These are phyloP conservation scores for Huntiella bhutanensis DNA, from an alignment of 2,329 filamentous ascomycete species.

Conservation along the genomic window DNA sequence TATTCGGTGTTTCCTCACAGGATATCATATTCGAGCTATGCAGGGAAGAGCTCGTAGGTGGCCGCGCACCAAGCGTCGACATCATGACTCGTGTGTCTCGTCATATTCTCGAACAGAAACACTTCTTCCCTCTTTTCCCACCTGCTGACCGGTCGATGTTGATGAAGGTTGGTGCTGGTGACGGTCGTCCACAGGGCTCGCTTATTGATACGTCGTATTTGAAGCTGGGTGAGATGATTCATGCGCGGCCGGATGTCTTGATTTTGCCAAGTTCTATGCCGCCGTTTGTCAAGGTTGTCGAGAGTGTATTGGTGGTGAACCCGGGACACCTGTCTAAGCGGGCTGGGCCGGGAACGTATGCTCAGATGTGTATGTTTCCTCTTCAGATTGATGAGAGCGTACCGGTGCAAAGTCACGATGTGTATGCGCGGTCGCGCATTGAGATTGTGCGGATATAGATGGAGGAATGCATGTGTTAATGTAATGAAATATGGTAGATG, in stretches of 20 bases:
- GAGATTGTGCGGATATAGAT: slow-evolving; percentile 62
- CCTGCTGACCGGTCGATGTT: slow-evolving; percentile 49
- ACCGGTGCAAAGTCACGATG: slow-evolving; percentile 47
- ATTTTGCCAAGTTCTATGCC: slow-evolving; percentile 66
- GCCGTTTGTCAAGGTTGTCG: slow-evolving; percentile 79
- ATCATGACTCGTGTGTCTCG: slow-evolving; percentile 52
- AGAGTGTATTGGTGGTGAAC: slow-evolving; percentile 79
- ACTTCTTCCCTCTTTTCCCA: slow-evolving; percentile 81
- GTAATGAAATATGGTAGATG: background rate
- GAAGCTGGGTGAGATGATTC: slow-evolving; percentile 80
- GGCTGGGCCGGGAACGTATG: slow-evolving; percentile 68
- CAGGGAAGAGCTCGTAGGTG: slow-evolving; percentile 40
- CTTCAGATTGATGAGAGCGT: slow-evolving; percentile 35
- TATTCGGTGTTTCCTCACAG: slow-evolving; percentile 64
- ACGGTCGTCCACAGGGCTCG: slow-evolving; percentile 48
- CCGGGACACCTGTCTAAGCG: slow-evolving; percentile 75
- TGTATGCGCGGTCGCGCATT: slow-evolving; percentile 69
- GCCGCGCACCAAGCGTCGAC: slow-evolving; percentile 20
- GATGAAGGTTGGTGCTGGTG: slow-evolving; percentile 42
- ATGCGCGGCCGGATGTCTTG: slow-evolving; percentile 67
- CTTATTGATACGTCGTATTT: slow-evolving; percentile 69
- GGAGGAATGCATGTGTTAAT: no score
- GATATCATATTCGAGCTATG: slow-evolving; percentile 70
- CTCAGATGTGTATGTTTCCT: slow-evolving; percentile 56
- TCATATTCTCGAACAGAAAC: slow-evolving; percentile 72